These are phyloP conservation scores for Colletotrichum paranaense DNA, from an alignment of 2,329 filamentous ascomycete genomes.

Conservation along the genomic window DNA sequence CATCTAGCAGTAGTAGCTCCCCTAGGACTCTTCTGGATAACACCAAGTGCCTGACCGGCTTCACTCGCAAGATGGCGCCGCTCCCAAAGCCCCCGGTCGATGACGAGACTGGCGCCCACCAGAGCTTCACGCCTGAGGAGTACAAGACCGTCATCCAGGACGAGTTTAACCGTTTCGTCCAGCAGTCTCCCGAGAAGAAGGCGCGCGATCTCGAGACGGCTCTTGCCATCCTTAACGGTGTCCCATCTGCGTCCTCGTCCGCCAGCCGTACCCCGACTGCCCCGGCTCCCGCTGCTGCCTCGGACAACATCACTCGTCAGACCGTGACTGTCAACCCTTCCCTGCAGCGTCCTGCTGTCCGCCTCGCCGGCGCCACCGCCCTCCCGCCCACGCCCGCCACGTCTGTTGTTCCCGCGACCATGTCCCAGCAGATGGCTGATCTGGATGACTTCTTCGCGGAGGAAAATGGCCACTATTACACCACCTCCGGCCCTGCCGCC, in stretches of 20 bases:
- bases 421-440: constrained; percentile 6
- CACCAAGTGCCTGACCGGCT: background rate
- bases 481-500: background rate
- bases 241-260: background rate
- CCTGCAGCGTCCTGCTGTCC: background rate
- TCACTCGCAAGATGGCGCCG: background rate
- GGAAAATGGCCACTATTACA: constrained; percentile 16
- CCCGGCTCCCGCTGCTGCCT: background rate
- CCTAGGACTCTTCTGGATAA: background rate
- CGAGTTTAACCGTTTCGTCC: constrained; percentile 9
- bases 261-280: too few relatives aligned
- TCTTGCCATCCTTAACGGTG: background rate
- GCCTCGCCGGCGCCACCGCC: background rate
- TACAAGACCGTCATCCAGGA: constrained; percentile 22
- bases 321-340: constrained; percentile 5
- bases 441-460: constrained; percentile 29
- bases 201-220: background rate
- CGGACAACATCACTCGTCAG: constrained; percentile 9
- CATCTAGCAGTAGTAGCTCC: background rate
- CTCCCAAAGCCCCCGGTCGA: background rate
- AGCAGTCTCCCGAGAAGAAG: constrained; percentile 24
- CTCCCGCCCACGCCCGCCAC: constrained; percentile 25
- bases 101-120: background rate
- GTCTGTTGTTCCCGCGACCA: background rate
- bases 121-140: constrained; percentile 18